Conservation (phyloP, 2,329 filamentous ascomycete genomes). For the Colletotrichum plurivorum region DNA sequence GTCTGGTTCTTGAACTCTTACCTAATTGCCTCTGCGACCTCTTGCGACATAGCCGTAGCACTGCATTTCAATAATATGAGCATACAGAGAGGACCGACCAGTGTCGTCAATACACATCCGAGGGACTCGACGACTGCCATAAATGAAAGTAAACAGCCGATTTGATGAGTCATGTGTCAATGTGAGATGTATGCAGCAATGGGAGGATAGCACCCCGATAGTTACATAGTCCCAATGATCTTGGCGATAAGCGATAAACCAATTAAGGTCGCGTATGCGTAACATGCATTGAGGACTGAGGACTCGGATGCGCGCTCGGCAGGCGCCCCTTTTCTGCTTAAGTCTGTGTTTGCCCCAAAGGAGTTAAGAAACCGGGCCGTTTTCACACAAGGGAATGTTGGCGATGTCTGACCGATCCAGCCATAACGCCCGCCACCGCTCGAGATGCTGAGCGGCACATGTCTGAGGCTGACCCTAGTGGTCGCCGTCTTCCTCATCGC, state of each 20-base stretch:
- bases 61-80: too few species aligned
- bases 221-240: not conserved
- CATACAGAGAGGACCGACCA: too few species aligned
- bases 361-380: not conserved
- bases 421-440: not conserved
- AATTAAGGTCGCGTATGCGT: not conserved
- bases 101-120: too few species aligned
- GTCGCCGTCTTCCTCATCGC: constrained; percentile 38
- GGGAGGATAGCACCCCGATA: not conserved
- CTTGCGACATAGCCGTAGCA: too few species aligned
- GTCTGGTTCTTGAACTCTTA: too few species aligned
- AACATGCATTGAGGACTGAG: not conserved
- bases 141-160: too few species aligned
- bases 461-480: constrained; percentile 29
- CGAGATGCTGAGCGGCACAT: constrained; percentile 32
- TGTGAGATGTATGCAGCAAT: too few species aligned
- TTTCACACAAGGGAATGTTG: not conserved
- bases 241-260: not conserved
- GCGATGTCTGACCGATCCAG: constrained; percentile 11
- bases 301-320: not conserved
- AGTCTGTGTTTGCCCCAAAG: not conserved
- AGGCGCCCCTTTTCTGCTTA: not conserved
- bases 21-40: too few species aligned
- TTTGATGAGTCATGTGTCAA: too few species aligned
- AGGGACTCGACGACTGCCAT: too few species aligned